Conservation (phyloP, 768 basidiomycete species). For the Russula olivacea region DNA sequence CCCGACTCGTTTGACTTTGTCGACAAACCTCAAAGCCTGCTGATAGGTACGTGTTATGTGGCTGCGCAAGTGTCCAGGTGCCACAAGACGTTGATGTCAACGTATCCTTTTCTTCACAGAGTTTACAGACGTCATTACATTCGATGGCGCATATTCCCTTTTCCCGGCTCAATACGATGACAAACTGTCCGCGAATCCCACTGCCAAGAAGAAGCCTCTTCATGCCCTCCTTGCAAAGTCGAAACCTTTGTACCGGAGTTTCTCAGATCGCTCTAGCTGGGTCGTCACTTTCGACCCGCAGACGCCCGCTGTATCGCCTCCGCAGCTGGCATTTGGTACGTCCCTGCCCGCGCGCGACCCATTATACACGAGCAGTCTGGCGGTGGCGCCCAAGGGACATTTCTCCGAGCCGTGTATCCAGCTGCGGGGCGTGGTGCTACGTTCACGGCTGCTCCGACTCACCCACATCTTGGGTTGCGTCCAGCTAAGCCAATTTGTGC, state of each 20-base stretch:
- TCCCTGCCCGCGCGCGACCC: slow-evolving; percentile 7
- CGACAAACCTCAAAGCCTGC: too few relatives aligned
- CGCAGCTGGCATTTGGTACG: slow-evolving; percentile 3
- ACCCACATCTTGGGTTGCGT: too few relatives aligned
- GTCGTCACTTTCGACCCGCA: slow-evolving; percentile 15
- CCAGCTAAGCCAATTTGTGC: not conserved
- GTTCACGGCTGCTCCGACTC: too few relatives aligned
- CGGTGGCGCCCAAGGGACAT: not conserved
- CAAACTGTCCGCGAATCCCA: not conserved
- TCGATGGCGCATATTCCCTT: slow-evolving; percentile 17
- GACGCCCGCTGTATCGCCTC: not conserved
- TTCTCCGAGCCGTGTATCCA: too few relatives aligned
- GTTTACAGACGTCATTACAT: slow-evolving; percentile 11
- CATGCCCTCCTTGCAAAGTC: not conserved
- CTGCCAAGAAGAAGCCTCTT: not conserved
- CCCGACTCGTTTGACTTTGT: slow-evolving; percentile 6
- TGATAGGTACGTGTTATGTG: too few relatives aligned
- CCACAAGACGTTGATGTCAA: not conserved
- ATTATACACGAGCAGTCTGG: slow-evolving; percentile 3
- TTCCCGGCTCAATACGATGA: slow-evolving; percentile 13
- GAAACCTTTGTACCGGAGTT: not conserved
- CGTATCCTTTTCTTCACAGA: not conserved
- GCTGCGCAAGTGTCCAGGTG: too few relatives aligned
- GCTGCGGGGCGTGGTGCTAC: too few relatives aligned
- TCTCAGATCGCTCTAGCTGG: slow-evolving; percentile 19